Evolutionary conservation across 257 asterid genomes (phyloP), one percentile per base, ranked within the genome.

Genomic region (Ehretia macrophylla): DNA sequence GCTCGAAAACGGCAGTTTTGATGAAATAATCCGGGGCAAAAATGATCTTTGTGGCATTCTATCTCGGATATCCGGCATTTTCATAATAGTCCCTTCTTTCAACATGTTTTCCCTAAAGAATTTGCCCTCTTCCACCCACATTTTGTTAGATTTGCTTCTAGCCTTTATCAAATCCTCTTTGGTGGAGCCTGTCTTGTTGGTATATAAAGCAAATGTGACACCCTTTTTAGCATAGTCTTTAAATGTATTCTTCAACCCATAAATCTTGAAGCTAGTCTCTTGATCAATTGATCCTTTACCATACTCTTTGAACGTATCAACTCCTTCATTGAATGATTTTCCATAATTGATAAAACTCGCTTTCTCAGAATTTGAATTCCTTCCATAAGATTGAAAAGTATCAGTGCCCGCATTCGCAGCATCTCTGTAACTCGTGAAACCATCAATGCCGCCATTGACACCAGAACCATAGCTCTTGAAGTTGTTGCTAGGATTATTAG

Each of bases 31-130:
- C 17, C 83, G 81, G 59, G 98, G 96, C 66, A 90, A 66, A 72
- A 90, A 90, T 0, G 98, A 87, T 83, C 98, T 80, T 46, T 72
- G 68, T 0, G 98, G 98, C 94, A 87, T 83, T 75, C 84, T 69
- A 51, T 90, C 96, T 4, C 64, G 56, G 40, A 90, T 81, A 51
- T 87, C 80, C 8, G 98, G 94, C 95, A 90, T 87, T 66, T 49
- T 79, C 79, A 82, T 80, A 0, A 63, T 37, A 1, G 60, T 77
- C 37, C 98, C 96, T 67, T 82, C 73, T 12, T 73, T 66, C 68
- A 87, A 32, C 82, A 72, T 68, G 60, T 67, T 59, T 71, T 90
- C 96, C 42, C 98, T 70, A 44, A 90, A 90, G 72, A 87, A 90
- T 22, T 87, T 87, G 8, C 96, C 95, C 72, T 79, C 83, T 52